These are phyloP conservation scores for Ambrosiella xylebori DNA, from an alignment of 2,329 filamentous ascomycete species.

Conservation along the genomic window DNA sequence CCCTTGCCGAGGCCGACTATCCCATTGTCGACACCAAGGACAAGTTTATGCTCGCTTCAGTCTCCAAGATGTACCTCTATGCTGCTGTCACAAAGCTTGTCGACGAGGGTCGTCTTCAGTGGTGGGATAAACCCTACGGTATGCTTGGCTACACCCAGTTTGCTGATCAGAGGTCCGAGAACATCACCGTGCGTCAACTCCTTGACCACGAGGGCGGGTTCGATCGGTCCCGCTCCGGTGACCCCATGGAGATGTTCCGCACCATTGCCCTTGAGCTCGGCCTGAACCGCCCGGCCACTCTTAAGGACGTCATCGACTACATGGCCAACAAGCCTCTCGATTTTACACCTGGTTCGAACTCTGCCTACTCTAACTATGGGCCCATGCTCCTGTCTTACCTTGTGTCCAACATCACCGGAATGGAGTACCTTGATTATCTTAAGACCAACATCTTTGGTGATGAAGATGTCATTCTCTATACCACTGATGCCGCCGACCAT, in stretches of 20 bases:
- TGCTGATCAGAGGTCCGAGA: slow-evolving; percentile 6
- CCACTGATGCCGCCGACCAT: slow-evolving; percentile 11
- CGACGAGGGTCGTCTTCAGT: slow-evolving; percentile 9
- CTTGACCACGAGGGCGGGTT: slow-evolving; percentile 11
- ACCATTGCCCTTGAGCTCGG: slow-evolving; percentile 2
- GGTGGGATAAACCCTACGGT: slow-evolving; percentile 4
- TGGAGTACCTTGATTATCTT: slow-evolving; percentile 11
- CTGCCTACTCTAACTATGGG: slow-evolving; percentile 14
- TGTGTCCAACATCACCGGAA: slow-evolving; percentile 11
- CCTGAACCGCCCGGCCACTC: slow-evolving; percentile 10
- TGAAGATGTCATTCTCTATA: slow-evolving; percentile 13
- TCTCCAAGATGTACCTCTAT: slow-evolving; percentile 14
- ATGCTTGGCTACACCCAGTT: slow-evolving; percentile 10
- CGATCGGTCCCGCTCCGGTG: slow-evolving; percentile 6
- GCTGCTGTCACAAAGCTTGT: slow-evolving; percentile 13
- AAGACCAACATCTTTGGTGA: slow-evolving; percentile 8
- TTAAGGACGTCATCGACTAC: slow-evolving; percentile 15
- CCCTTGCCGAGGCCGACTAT: slow-evolving; percentile 13
- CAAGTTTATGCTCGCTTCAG: slow-evolving; percentile 13
- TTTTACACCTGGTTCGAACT: slow-evolving; percentile 3
- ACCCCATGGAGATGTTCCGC: slow-evolving; percentile 12
- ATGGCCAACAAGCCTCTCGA: slow-evolving; percentile 12
- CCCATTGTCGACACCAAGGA: slow-evolving; percentile 11
- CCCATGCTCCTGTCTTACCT: slow-evolving; percentile 15
- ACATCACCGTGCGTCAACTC: slow-evolving; percentile 14